phyloP scores from a whole-genome alignment of 2,329 filamentous ascomycete genomes.

The Phialophora expanda region DNA sequence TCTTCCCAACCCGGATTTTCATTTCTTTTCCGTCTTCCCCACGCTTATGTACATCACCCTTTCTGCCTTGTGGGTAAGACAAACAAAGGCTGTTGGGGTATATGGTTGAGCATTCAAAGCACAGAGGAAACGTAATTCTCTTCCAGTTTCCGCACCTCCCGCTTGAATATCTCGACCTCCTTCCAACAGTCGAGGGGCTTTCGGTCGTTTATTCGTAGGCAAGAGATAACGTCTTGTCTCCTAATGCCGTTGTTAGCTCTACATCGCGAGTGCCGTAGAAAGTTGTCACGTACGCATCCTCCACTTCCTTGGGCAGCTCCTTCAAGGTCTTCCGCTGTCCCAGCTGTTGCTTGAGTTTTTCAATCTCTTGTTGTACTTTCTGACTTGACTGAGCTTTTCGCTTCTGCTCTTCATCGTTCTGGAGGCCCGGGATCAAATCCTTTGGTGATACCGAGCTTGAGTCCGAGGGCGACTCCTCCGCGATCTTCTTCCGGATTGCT shows the following conservation, averaged over 20 bases:
- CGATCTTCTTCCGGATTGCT: slow-evolving; percentile 68
- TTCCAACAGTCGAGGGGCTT: slow-evolving; percentile 92
- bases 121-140: slow-evolving; percentile 86
- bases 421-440: slow-evolving; percentile 29
- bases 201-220: slow-evolving; percentile 81
- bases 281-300: slow-evolving; percentile 59
- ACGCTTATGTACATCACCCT: slow-evolving; percentile 22
- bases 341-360: slow-evolving; percentile 56
- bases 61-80: slow-evolving; percentile 2
- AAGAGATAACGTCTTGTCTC: slow-evolving; percentile 76
- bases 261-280: neutral
- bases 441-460: slow-evolving; percentile 56
- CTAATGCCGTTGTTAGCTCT: slow-evolving; percentile 23
- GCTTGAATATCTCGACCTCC: slow-evolving; percentile 89
- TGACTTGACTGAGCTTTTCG: slow-evolving; percentile 41
- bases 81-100: neutral
- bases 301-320: slow-evolving; percentile 71
- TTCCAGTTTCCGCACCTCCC: slow-evolving; percentile 85
- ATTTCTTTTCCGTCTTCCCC: neutral
- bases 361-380: slow-evolving; percentile 63
- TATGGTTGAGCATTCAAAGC: slow-evolving; percentile 47
- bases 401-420: slow-evolving; percentile 33
- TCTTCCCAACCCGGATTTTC: neutral
- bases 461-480: slow-evolving; percentile 29
- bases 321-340: slow-evolving; percentile 65